These are phyloP conservation scores for Termitomyces sp. DNA, from an alignment of 768 basidiomycete genomes.

Conservation along the genomic window DNA sequence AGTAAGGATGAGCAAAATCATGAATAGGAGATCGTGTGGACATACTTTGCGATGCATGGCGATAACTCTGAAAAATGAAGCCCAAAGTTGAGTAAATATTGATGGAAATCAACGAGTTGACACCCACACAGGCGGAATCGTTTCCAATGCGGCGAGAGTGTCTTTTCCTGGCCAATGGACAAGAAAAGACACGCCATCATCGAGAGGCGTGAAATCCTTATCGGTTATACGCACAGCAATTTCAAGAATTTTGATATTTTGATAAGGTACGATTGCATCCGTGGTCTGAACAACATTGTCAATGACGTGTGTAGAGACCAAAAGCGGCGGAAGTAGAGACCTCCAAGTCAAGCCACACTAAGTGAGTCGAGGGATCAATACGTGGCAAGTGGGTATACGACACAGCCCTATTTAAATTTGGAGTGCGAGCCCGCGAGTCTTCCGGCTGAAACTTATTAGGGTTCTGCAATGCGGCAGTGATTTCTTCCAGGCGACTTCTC, in stretches of 20 bases:
- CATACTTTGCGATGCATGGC: neutral
- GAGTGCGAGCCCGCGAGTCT: neutral
- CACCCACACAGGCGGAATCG: neutral
- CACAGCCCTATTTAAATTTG: neutral
- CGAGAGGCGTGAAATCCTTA: conserved; percentile 2
- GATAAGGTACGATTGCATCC: neutral
- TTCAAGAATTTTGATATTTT: conserved; percentile 1
- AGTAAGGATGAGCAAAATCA: neutral
- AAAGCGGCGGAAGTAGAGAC: neutral
- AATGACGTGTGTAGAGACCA: neutral
- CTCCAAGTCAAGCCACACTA: conserved; percentile 2
- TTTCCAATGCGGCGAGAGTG: neutral
- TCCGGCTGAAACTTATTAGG: neutral
- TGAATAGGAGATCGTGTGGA: neutral
- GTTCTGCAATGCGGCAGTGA: neutral
- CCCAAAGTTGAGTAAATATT: neutral
- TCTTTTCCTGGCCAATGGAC: conserved; percentile 2
- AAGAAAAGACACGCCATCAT: conserved; percentile 2
- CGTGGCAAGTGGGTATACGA: neutral
- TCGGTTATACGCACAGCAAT: conserved; percentile 7
- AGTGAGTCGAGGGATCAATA: neutral
- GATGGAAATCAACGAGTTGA: too few species aligned
- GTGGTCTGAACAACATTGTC: neutral
- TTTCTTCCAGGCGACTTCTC: neutral
- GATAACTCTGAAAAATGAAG: neutral